Evolutionary conservation across 306 rosid species (phyloP), one percentile per base, ranked within the genome.

Genomic region (Quercus aquifolioides): DNA sequence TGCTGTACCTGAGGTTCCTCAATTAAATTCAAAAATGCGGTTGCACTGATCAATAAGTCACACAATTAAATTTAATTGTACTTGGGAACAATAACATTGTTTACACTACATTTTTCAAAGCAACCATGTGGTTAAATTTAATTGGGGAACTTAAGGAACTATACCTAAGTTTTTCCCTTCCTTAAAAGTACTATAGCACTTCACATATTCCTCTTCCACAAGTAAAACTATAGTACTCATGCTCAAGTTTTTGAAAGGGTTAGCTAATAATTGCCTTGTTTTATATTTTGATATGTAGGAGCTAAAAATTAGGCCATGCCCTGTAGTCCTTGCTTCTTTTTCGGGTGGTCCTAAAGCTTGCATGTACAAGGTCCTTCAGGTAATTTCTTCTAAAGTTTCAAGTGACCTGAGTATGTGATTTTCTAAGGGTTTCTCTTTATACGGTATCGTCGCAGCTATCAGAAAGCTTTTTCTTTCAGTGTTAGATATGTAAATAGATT

Each of bases 341-440:
- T 92, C 98, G 41, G 99, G 99, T 17, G 99, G 98, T 81, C 85
- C 99, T 57, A 91, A 87, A 88, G 86, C 97, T 74, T 95, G 97
- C 78, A 90, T 95, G 99, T 74, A 77, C 71, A 89, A 89, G 85
- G 84, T 92, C 87, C 91, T 95, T 81, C 96, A 90, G 99, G 99
- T 95, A 83, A 81, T 81, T 43, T 74, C 20, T 84, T 87, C 31
- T 21, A 25, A n/a, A 55, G 72, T 65, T 49, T 13, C 8, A 19
- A 28, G 43, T 60, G 12, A 26, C 43, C 13, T 43, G 63, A 13
- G 9, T 55, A 12, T 6, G 18, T 46, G 26, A 10, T 10, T 76
- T 26, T 71, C 33, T 46, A 15, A 69, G 65, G 52, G 67, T 21
- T 71, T 52, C 17, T 28, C 20, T 20, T 60, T 55, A 51, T 49